Base-by-base conservation (phyloP, 306 rosid genomes). In the Cicer cuneatum region DNA sequence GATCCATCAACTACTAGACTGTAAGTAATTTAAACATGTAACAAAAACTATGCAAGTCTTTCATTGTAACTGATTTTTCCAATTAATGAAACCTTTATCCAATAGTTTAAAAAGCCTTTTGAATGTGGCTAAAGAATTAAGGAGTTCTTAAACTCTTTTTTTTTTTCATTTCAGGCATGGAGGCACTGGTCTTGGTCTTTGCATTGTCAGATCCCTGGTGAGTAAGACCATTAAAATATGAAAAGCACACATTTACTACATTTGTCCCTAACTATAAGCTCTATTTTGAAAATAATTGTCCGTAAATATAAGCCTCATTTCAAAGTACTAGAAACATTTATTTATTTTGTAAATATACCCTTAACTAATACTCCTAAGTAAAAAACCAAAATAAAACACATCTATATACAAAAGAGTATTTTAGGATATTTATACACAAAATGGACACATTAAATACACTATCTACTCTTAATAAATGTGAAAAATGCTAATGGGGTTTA, bases 101-200 rank as follows among this genome's bases (percentile, higher is more conserved):
- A 49, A 48, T 16, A 40, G 62, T 80, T 51, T 33, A 63, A 66
- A 52, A 6, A 37, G 39, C 52, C 15, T 43, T 80, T 38, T 38
- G 67, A 72, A 78, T 48, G 49, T 54, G 7, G 58, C 47, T 73
- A 39, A 56, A 73, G 46, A 68, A 69, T 45, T 43, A 42, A 38
- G 60, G 33, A 68, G 16, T 52, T 51, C 56, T 46, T 71, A 54
- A 69, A 58, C 52, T 7, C 35, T 63, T 72, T 38, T 59, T 63
- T 72, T 29, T 24, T 24, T 57, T 61, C 41, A 51, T 59, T 85
- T 82, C 91, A 92, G 99, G 89, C 92, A 94, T 74, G 99, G 99
- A 77, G 99, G 99, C 83, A 94, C 99, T 14, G 99, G 99, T 43
- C 99, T 94, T 64, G 99, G 99, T 78, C 93, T 94, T 66, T 94